These are phyloP conservation scores for Diaporthe ampelina DNA, from an alignment of 2,329 filamentous ascomycete species.

Conservation along the genomic window DNA sequence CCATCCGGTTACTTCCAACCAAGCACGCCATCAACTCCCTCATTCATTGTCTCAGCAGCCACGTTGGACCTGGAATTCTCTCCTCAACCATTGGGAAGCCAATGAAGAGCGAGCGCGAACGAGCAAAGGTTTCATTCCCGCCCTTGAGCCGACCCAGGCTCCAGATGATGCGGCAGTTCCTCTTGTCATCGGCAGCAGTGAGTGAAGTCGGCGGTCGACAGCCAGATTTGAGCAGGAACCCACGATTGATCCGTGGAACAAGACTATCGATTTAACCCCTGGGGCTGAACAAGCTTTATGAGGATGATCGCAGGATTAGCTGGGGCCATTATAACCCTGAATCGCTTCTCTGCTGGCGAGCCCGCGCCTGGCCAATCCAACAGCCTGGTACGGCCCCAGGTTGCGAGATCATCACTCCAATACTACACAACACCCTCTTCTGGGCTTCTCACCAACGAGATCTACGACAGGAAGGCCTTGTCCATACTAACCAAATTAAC, in stretches of 20 bases:
- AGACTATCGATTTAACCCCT: not conserved
- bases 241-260: not conserved
- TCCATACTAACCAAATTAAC: not conserved
- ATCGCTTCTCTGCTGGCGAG: slow-evolving; percentile 1
- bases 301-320: slow-evolving; percentile 13
- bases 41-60: not conserved
- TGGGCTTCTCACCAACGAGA: not conserved
- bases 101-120: not conserved
- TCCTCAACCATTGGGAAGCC: not conserved
- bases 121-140: not conserved
- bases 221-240: not conserved
- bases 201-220: not conserved
- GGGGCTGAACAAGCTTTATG: slow-evolving; percentile 10
- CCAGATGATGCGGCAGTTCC: not conserved
- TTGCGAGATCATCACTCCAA: slow-evolving; percentile 2
- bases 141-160: not conserved
- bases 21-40: not conserved
- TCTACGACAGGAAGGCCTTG: not conserved
- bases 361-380: slow-evolving; percentile 22
- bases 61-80: not conserved
- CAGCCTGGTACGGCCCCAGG: not conserved
- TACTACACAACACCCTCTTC: not conserved
- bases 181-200: not conserved
- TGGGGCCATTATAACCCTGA: not conserved
- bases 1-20: not conserved